Conservation (phyloP, 2,329 filamentous ascomycete species). For the Graphilbum fragrans region DNA sequence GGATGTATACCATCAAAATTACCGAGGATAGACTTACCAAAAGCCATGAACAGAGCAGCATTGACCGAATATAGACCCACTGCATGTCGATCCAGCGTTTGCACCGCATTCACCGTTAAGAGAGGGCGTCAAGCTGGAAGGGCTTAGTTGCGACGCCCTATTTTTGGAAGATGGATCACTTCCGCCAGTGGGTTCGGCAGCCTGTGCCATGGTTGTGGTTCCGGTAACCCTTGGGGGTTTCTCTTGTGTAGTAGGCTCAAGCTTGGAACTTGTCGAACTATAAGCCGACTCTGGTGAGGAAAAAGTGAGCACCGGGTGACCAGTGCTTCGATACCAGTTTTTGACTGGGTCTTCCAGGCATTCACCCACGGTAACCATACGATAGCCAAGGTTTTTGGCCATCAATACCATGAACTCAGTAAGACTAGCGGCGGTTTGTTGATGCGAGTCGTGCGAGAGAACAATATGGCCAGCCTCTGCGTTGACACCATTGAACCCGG, state of each 20-base stretch:
- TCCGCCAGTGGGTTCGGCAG: not conserved
- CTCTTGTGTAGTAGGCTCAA: too few species aligned
- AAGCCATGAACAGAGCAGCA: not conserved
- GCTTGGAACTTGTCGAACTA: too few species aligned
- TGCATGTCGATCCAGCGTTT: not conserved
- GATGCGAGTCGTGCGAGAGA: slow-evolving; percentile 39
- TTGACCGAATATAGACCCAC: not conserved
- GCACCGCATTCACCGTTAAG: not conserved
- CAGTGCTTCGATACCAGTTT: slow-evolving; percentile 37
- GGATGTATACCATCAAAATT: not conserved
- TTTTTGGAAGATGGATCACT: not conserved
- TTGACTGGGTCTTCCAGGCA: slow-evolving; percentile 37
- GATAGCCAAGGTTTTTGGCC: slow-evolving; percentile 27
- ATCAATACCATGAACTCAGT: slow-evolving; percentile 29
- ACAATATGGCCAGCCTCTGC: slow-evolving; percentile 25
- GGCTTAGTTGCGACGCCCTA: not conserved
- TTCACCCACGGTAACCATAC: slow-evolving; percentile 39
- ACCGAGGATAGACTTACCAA: not conserved
- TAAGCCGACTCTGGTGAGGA: not conserved
- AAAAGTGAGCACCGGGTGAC: not conserved
- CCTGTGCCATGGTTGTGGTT: not conserved
- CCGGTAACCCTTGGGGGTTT: not conserved
- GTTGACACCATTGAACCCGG: slow-evolving; percentile 9
- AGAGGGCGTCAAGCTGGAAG: not conserved
- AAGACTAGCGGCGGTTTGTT: slow-evolving; percentile 30